Conservation (phyloP, 1,139 yeast species). For the Pichiaceae sp. region DNA sequence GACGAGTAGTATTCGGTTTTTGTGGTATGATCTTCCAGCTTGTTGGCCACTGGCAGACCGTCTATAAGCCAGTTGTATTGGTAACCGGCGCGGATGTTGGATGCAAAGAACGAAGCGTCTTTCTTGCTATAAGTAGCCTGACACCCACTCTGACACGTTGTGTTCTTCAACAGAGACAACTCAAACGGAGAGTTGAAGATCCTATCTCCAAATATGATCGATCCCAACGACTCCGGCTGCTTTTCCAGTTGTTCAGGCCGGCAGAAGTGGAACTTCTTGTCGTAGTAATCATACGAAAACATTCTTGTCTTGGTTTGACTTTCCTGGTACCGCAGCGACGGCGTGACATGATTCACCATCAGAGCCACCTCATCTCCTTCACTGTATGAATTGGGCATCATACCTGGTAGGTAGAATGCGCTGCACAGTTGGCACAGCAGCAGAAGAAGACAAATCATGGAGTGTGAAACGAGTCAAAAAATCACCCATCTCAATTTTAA, state of each 20-base stretch:
- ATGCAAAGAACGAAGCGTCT: constrained; percentile 68
- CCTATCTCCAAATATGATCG: constrained; percentile 91
- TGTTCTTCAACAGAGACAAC: constrained; percentile 66
- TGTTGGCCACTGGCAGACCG: constrained; percentile 85
- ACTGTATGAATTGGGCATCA: constrained; percentile 83
- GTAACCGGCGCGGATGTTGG: constrained; percentile 74
- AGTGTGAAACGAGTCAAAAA: too few relatives aligned
- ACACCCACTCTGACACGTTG: constrained; percentile 62
- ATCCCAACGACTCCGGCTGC: constrained; percentile 86
- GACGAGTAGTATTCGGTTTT: constrained; percentile 58
- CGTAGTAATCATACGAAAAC: constrained; percentile 80
- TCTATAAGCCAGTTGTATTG: constrained; percentile 90
- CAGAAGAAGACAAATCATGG: constrained; percentile 1
- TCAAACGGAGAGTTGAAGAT: constrained; percentile 88
- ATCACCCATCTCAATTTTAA: too few relatives aligned
- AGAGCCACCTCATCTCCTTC: constrained; percentile 67
- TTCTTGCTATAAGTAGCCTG: constrained; percentile 45
- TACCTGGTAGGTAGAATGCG: constrained; percentile 89
- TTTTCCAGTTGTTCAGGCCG: constrained; percentile 58
- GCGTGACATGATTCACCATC: constrained; percentile 84
- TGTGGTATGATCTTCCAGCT: constrained; percentile 48
- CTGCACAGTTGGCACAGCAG: constrained; percentile 3
- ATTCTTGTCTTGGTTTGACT: constrained; percentile 43
- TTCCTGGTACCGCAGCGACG: constrained; percentile 48
- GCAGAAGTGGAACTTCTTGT: constrained; percentile 79